A percentile compares a stretch with the other conserved stretches of the same genome.
Evolutionary conservation across 352 stramenopile genomes (phyloP).

Genomic region (Phytopythium sindhum): DNA sequence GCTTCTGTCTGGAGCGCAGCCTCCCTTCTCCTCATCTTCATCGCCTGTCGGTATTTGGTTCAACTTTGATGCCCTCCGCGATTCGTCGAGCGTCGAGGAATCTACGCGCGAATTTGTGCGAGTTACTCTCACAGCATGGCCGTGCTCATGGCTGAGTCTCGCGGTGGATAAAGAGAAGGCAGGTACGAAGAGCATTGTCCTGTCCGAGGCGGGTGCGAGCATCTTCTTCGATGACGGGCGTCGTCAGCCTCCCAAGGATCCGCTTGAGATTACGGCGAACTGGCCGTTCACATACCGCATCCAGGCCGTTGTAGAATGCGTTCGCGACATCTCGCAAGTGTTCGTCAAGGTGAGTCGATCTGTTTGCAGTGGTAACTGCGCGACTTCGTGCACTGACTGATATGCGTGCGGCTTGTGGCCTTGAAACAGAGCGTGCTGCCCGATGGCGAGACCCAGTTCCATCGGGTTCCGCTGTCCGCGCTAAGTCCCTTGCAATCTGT

Average conservation of each 20-base stretch:
- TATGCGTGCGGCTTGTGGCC: neutral
- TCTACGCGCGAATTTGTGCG: slow-evolving; percentile 2
- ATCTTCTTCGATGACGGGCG: slow-evolving; percentile 2
- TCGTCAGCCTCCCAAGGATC: slow-evolving; percentile 15
- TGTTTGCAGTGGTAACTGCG: neutral
- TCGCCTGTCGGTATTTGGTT: neutral
- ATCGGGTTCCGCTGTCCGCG: slow-evolving; percentile 26
- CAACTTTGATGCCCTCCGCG: neutral
- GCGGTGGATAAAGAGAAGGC: neutral
- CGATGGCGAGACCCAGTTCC: slow-evolving; percentile 32
- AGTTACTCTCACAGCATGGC: neutral
- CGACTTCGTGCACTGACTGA: neutral
- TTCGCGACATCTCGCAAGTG: slow-evolving; percentile 30
- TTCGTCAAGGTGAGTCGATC: slow-evolving; percentile 30
- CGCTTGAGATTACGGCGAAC: slow-evolving; percentile 43
- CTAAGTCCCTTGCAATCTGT: slow-evolving; percentile 12
- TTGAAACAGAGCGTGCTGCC: slow-evolving; percentile 29
- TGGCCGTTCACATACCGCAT: slow-evolving; percentile 45
- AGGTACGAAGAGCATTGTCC: neutral
- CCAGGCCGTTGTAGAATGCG: slow-evolving; percentile 20
- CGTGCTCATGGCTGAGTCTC: neutral
- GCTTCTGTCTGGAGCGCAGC: neutral
- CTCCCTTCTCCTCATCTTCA: neutral
- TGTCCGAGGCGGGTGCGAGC: slow-evolving; percentile 8
- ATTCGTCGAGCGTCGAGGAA: neutral